Conservation (phyloP, 1,284 basidiomycete species). For the Ustilago cynodontis region DNA sequence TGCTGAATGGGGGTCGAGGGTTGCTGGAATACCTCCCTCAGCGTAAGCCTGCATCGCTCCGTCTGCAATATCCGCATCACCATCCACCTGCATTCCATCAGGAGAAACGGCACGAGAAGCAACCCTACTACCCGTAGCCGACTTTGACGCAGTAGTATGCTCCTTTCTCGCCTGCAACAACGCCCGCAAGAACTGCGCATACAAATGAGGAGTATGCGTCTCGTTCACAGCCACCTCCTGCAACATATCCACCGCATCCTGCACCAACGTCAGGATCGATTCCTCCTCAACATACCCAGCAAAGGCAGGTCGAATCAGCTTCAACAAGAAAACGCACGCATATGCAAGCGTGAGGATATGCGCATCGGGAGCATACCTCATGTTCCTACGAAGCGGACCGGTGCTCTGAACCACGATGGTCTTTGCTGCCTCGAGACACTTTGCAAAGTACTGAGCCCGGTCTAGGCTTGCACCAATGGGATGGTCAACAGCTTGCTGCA, state of each 20-base stretch:
- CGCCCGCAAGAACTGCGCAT: constrained; percentile 62
- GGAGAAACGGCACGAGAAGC: constrained; percentile 48
- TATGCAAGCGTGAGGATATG: constrained; percentile 92
- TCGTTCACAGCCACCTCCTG: constrained; percentile 64
- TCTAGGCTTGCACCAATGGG: constrained; percentile 62
- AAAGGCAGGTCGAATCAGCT: constrained; percentile 84
- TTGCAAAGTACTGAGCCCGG: constrained; percentile 66
- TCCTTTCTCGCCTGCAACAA: constrained; percentile 63
- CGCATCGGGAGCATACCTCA: constrained; percentile 89
- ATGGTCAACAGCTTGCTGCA: constrained; percentile 88
- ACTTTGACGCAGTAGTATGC: constrained; percentile 44
- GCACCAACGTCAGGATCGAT: constrained; percentile 79
- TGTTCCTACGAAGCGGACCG: constrained; percentile 70
- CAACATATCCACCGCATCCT: constrained; percentile 79
- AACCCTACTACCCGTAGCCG: constrained; percentile 40
- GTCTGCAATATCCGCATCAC: neutral
- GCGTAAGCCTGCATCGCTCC: neutral
- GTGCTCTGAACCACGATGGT: constrained; percentile 57
- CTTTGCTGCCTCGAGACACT: constrained; percentile 67
- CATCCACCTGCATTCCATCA: constrained; percentile 18
- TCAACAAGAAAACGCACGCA: constrained; percentile 76
- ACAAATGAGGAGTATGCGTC: constrained; percentile 65
- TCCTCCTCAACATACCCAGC: constrained; percentile 77
- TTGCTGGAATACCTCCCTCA: constrained; percentile 7
- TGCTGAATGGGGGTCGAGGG: constrained; percentile 16